A percentile compares a stretch with the other conserved stretches of the same genome.
Evolutionary conservation across 169 alveolate genomes (phyloP).

Genomic region (Plasmodium gonderi): DNA sequence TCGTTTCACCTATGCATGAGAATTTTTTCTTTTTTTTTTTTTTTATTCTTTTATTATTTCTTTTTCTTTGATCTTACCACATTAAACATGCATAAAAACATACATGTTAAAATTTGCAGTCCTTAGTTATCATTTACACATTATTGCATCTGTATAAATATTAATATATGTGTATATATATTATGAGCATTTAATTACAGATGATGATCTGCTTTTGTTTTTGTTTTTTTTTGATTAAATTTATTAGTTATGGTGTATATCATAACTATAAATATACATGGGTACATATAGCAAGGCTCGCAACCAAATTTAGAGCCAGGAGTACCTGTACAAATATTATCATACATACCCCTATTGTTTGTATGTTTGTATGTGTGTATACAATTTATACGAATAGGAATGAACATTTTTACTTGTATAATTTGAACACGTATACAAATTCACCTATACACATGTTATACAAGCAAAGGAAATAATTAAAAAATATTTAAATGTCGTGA

Average conservation of each 20-base stretch:
- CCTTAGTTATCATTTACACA: background rate
- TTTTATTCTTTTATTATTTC: background rate
- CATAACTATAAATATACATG: too few relatives aligned
- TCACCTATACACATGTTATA: too few relatives aligned
- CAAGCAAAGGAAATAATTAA: too few relatives aligned
- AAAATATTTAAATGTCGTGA: too few relatives aligned
- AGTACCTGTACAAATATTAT: background rate
- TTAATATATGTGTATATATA: background rate
- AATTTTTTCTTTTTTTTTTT: background rate
- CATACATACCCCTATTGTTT: too few relatives aligned
- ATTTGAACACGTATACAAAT: too few relatives aligned
- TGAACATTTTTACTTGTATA: background rate
- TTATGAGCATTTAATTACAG: too few relatives aligned
- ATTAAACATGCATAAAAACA: background rate
- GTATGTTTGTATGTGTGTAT: too few relatives aligned
- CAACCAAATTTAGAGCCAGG: background rate
- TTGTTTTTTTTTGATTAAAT: too few relatives aligned
- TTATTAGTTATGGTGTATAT: too few relatives aligned
- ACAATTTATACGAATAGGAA: background rate
- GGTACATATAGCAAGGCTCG: background rate
- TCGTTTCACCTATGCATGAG: background rate
- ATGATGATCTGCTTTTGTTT: too few relatives aligned
- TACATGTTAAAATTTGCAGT: background rate
- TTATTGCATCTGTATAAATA: background rate
- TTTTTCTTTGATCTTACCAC: background rate